Percentiles rank a stretch among this genome's conserved stretches.
Evolutionary conservation across 2,329 filamentous ascomycete species (phyloP).

Genomic region (Colletotrichum phormii): DNA sequence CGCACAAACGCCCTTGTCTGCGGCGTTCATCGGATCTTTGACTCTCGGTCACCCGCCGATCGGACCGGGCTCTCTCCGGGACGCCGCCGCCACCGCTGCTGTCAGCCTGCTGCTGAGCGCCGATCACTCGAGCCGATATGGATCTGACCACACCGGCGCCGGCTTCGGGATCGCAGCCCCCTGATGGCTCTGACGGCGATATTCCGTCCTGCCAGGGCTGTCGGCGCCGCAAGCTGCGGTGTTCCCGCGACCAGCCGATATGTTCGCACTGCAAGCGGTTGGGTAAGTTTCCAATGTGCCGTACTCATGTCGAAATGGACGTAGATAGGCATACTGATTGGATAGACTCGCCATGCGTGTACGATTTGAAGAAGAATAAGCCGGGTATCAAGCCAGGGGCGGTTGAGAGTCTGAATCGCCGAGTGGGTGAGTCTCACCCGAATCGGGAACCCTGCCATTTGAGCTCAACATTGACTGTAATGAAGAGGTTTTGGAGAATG

Average conservation of each 20-base stretch:
- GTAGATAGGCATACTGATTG: slow-evolving; percentile 5
- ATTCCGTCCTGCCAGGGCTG: slow-evolving; percentile 48
- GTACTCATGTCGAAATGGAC: not conserved
- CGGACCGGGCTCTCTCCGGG: not conserved
- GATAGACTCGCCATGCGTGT: slow-evolving; percentile 40
- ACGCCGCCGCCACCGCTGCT: not conserved
- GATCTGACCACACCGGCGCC: slow-evolving; percentile 15
- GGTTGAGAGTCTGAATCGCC: slow-evolving; percentile 39
- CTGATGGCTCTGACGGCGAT: slow-evolving; percentile 35
- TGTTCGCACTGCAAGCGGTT: slow-evolving; percentile 47
- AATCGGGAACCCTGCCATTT: too few species aligned
- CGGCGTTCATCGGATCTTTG: not conserved
- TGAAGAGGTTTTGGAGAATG: slow-evolving; percentile 34
- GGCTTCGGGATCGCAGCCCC: slow-evolving; percentile 2
- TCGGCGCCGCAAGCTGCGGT: slow-evolving; percentile 48
- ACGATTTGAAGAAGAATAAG: slow-evolving; percentile 41
- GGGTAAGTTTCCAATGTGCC: slow-evolving; percentile 34
- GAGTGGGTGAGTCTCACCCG: slow-evolving; percentile 37
- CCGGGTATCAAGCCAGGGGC: slow-evolving; percentile 41
- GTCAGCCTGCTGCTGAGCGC: slow-evolving; percentile 14
- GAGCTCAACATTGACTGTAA: not conserved
- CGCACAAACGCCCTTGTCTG: not conserved
- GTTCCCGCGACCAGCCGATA: slow-evolving; percentile 47
- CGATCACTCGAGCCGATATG: slow-evolving; percentile 16
- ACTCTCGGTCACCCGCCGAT: not conserved